These are phyloP conservation scores for Tricholoma saponaceum DNA, from an alignment of 768 basidiomycete species.

Conservation along the genomic window DNA sequence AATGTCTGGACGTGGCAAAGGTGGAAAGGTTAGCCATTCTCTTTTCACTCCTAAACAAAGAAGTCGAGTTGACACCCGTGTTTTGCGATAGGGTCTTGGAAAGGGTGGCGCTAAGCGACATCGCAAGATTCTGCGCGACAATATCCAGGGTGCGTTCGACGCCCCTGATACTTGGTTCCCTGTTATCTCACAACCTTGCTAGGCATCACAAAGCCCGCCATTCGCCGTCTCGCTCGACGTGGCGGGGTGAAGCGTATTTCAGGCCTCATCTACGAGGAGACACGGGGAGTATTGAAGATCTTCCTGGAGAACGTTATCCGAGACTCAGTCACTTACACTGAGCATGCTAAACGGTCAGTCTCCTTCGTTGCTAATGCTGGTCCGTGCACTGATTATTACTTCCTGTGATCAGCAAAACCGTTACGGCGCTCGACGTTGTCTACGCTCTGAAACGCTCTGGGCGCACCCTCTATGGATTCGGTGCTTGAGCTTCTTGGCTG, in stretches of 20 bases:
- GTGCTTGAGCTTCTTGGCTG: conserved; percentile 37
- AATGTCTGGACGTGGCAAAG: conserved; percentile 85
- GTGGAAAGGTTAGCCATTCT: conserved; percentile 52
- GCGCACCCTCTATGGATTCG: conserved; percentile 79
- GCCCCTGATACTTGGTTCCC: background rate
- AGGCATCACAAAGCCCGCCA: conserved; percentile 78
- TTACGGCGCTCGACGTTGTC: conserved; percentile 84
- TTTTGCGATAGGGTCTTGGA: conserved; percentile 56
- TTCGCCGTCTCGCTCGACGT: conserved; percentile 87
- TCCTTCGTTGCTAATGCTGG: background rate
- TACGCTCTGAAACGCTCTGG: conserved; percentile 71
- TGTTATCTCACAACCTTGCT: background rate
- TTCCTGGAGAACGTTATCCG: conserved; percentile 87
- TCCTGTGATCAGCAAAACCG: conserved; percentile 45
- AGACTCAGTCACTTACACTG: conserved; percentile 91
- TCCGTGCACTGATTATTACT: background rate
- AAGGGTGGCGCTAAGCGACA: conserved; percentile 84
- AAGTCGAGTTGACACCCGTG: background rate
- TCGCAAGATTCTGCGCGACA: conserved; percentile 78
- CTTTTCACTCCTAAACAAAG: background rate
- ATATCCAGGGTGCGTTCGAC: conserved; percentile 50
- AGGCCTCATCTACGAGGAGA: conserved; percentile 87
- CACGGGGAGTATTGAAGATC: conserved; percentile 87
- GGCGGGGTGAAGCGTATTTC: conserved; percentile 92
- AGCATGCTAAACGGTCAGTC: conserved; percentile 72